Percentiles rank a stretch among this genome's conserved stretches.
Evolutionary conservation across 805 yeast species (phyloP).

Genomic region (Yarrowia sp.): DNA sequence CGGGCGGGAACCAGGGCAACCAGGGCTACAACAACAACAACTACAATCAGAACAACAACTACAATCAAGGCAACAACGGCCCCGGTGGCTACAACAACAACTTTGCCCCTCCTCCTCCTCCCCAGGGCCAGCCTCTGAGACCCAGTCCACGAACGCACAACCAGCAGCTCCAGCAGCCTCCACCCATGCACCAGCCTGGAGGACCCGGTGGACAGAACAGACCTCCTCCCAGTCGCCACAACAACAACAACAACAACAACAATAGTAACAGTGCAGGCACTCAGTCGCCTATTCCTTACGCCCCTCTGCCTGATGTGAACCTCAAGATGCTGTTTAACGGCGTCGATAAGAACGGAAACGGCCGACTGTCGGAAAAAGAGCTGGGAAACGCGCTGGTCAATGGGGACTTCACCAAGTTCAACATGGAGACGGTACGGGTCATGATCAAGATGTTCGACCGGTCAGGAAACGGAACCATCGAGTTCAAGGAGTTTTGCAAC

Average conservation of each 20-base stretch:
- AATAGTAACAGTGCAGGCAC: slow-evolving; percentile 10
- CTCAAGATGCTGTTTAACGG: slow-evolving; percentile 44
- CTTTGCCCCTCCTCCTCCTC: slow-evolving; percentile 12
- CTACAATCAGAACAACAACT: slow-evolving; percentile 3
- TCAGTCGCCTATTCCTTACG: slow-evolving; percentile 34
- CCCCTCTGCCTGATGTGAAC: slow-evolving; percentile 40
- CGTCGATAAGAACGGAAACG: slow-evolving; percentile 58
- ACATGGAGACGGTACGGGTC: slow-evolving; percentile 63
- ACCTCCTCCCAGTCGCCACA: slow-evolving; percentile 13
- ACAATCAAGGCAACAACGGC: neutral
- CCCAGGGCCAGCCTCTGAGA: neutral
- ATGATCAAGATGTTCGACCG: slow-evolving; percentile 71
- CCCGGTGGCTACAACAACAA: slow-evolving; percentile 5
- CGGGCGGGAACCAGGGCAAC: slow-evolving; percentile 25
- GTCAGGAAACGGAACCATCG: slow-evolving; percentile 55
- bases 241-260: slow-evolving; percentile 27
- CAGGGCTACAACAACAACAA: slow-evolving; percentile 3
- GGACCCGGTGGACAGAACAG: slow-evolving; percentile 18
- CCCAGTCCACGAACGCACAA: slow-evolving; percentile 30
- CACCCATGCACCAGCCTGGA: slow-evolving; percentile 31
- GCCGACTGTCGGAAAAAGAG: slow-evolving; percentile 63
- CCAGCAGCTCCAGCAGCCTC: slow-evolving; percentile 33
- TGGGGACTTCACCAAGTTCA: slow-evolving; percentile 68
- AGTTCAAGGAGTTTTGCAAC: slow-evolving; percentile 67
- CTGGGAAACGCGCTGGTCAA: slow-evolving; percentile 65